Base-by-base conservation (phyloP, 2,329 filamentous ascomycete genomes). In the Dothidotthia symphoricarpi region DNA sequence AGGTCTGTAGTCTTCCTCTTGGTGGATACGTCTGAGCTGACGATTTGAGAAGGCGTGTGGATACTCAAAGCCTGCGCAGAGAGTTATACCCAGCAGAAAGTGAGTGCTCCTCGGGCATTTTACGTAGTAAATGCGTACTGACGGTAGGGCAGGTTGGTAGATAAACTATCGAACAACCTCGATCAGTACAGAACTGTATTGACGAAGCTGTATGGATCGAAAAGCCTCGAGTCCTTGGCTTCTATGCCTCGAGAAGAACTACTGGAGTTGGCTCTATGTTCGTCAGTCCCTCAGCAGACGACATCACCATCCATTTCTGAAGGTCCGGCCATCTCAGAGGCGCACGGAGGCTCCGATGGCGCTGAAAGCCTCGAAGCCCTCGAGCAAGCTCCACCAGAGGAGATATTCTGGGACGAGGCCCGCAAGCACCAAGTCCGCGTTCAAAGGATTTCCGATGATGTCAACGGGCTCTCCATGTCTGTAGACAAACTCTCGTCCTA, bases 31-130 rank as follows among this genome's bases (percentile, higher is more conserved):
- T 13, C 26, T 25, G 34, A 36, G 33, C 34, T 34, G 15, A 41
- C 30, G 28, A 22, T 16, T 13, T 24, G 29, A 3, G 13, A 19
- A 50, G 46, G 75, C 81, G 37, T 91, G 87, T 61, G 82, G 83
- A 55, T 91, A 91, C 64, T 84, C 88, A 51, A 88, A 90, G 68
- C 86, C 88, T 48, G 77, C 85, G 12, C 84, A 87, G 63, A 74
- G 85, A 44, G 80, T 87, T 8, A 83, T 88, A 41, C 86, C 86
- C 1, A 90, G 86, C 7, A 78, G 85, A 66, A 89, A 87, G 84
- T 85, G 71, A 67, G 80, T 67, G 14, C 12, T 26, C 14, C 26
- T 6, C 24, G 24, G 3, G 19, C 41, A 13, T 16, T 31, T 27
- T 17, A 10, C 6, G 11, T 16, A 29, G 80, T 84, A 55, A 78